Base-by-base conservation (phyloP, 2,329 filamentous ascomycete species). In the Parafenestella ontariensis region DNA sequence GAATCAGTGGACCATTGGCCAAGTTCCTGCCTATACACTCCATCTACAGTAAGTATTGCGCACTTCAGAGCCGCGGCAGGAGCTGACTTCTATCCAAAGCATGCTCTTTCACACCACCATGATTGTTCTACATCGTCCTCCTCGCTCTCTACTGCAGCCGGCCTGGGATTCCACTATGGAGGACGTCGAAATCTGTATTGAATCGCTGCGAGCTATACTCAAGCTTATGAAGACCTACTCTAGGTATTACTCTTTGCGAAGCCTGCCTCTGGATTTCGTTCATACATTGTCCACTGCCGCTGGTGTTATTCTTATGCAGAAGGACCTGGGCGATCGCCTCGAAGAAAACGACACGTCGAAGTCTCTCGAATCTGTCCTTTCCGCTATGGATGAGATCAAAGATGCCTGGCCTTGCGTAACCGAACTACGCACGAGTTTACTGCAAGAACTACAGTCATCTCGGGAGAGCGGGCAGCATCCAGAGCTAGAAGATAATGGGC, bases 31-130 rank as follows among this genome's bases (percentile, higher is more conserved):
- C 2, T 77, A 78, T 24, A 78, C 83, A 1, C 76, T 82, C 36
- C 78, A 82, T 60, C 69, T 83, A 33, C 80, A 83, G 71, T 72
- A 59, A 52, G 59, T 46, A 5, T 28, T 28, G 5, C 10, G 21
- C 41, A 34, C 42, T n/a, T n/a, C n/a, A n/a, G n/a, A n/a, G n/a
- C n/a, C n/a, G n/a, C n/a, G n/a, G n/a, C n/a, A n/a, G n/a, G 21
- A 45, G 39, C 50, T 42, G n/a, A 17, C n/a, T 46, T 7, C 17
- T 21, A 39, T 52, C 8, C 10, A 42, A 5, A 54, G 65, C 57
- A 80, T 83, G 76, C 63, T 79, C 15, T 83, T 82, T 57, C 80
- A 83, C 52, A 82, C 81, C 0, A 76, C 77, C 43, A 81, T 83
- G 79, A 82, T 82, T 18, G 81, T 83, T 44, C 75, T 83, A 2